Percentiles rank a stretch among this genome's conserved stretches.
phyloP scores from a whole-genome alignment of 2,329 filamentous ascomycete species.

The Talaromyces sp. region DNA sequence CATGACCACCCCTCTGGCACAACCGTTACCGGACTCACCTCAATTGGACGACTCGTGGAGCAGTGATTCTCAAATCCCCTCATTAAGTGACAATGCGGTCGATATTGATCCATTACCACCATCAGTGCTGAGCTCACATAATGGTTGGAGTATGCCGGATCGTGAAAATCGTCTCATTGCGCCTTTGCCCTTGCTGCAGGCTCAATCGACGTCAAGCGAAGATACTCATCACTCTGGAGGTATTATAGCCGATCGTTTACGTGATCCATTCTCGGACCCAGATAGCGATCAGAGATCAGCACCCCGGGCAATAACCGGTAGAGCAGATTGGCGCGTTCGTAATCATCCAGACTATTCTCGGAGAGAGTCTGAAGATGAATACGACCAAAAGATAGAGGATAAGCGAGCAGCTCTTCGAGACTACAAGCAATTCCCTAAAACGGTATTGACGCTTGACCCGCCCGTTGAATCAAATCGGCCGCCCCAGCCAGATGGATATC shows the following conservation, averaged over 20 bases:
- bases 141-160: constrained; percentile 35
- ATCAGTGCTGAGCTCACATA: constrained; percentile 45
- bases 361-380: constrained; percentile 38
- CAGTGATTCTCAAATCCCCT: constrained; percentile 33
- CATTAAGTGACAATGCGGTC: constrained; percentile 38
- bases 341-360: constrained; percentile 28
- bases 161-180: constrained; percentile 21
- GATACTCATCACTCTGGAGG: constrained; percentile 24
- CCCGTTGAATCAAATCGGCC: constrained; percentile 32
- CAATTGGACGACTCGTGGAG: constrained; percentile 30
- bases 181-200: constrained; percentile 25
- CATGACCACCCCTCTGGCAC: constrained; percentile 58
- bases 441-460: constrained; percentile 53
- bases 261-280: constrained; percentile 24
- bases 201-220: constrained; percentile 30
- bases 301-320: constrained; percentile 43
- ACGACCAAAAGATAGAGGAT: constrained; percentile 45
- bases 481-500: constrained; percentile 40
- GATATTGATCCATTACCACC: constrained; percentile 48
- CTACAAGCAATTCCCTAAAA: constrained; percentile 54
- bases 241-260: constrained; percentile 26
- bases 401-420: constrained; percentile 48
- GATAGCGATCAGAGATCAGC: constrained; percentile 43
- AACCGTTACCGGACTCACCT: constrained; percentile 50
- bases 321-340: constrained; percentile 41